Base-by-base conservation (phyloP, 2,329 filamentous ascomycete genomes). In the Nemania sp. region DNA sequence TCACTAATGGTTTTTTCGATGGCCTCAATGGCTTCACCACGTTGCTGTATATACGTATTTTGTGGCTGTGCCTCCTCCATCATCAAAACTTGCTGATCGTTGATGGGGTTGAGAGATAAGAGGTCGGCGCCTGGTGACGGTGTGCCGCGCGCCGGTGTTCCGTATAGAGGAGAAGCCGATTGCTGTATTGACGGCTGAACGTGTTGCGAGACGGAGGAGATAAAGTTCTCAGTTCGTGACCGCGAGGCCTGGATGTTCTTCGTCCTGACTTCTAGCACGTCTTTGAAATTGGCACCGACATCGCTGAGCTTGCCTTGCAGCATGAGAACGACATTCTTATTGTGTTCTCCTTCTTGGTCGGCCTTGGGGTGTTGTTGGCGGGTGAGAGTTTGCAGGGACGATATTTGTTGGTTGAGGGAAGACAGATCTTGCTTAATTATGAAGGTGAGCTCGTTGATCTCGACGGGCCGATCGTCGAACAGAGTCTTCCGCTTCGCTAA, bases 371-470 rank as follows among this genome's bases (percentile, higher is more conserved):
- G 92, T 80, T 94, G 91, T 67, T 92, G 88, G 62, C 90, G 88
- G 15, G 93, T 91, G 53, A 98, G 86, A 6, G 87, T 83, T 78
- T 97, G 93, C n/a, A 99, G 85, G 10, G 86, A 85, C 53, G 92
- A 92, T 74, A 98, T 98, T 77, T 97, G 92, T 73, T 93, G 90
- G 81, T 98, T 98, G 24, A 89, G 79, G 10, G 85, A 89, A 1
- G 93, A 93, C 60, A 98, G 88, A 77, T 98, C 95, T 84, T 98
- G 95, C 83, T 98, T 98, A 85, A 98, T 98, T 77, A 98, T 92
- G 77, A 94, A 98, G 7, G 94, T 98, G 79, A 98, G 89, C 81
- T 98, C 94, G 80, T 96, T 96, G 80, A 98, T 98, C 82, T 99
- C 96, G 63, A 98, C 93, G 0, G 96, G 94, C 78, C 93, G 89